These are phyloP conservation scores for Apiotrichum gracile DNA, from an alignment of 1,284 basidiomycete genomes.

Conservation along the genomic window DNA sequence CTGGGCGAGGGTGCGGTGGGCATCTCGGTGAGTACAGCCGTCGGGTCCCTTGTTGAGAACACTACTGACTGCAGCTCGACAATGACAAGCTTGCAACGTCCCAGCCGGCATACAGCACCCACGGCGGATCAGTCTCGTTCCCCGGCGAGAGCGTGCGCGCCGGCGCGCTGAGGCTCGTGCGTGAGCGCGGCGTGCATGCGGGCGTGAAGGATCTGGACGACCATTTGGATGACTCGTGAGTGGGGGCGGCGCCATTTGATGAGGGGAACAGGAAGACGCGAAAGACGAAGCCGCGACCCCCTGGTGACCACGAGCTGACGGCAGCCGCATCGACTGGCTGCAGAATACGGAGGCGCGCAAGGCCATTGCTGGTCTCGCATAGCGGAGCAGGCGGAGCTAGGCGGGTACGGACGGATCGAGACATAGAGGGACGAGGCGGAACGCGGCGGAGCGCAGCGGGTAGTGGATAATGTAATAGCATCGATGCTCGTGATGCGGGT, in stretches of 20 bases:
- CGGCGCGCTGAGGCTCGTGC: slow-evolving; percentile 23
- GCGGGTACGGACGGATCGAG: neutral
- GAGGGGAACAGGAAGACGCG: too few species aligned
- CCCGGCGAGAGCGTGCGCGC: slow-evolving; percentile 15
- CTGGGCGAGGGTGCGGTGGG: slow-evolving; percentile 21
- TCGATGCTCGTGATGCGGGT: too few species aligned
- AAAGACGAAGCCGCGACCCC: too few species aligned
- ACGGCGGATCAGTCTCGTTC: neutral
- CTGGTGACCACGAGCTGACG: too few species aligned
- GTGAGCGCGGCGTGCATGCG: slow-evolving; percentile 23
- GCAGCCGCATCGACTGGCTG: slow-evolving; percentile 8
- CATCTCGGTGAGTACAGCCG: slow-evolving; percentile 37
- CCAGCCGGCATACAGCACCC: slow-evolving; percentile 26
- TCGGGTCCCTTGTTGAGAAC: too few species aligned
- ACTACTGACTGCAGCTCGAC: slow-evolving; percentile 31
- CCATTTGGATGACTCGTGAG: slow-evolving; percentile 44
- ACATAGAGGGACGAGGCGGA: too few species aligned
- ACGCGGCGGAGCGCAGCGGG: too few species aligned
- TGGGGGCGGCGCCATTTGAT: neutral
- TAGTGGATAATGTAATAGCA: too few species aligned
- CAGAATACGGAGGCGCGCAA: slow-evolving; percentile 1
- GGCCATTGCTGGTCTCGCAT: slow-evolving; percentile 2
- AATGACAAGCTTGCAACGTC: slow-evolving; percentile 29
- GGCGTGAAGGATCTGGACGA: slow-evolving; percentile 44
- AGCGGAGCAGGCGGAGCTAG: neutral